These are phyloP conservation scores for Apiospora koreana DNA, from an alignment of 2,329 filamentous ascomycete species.

Conservation along the genomic window DNA sequence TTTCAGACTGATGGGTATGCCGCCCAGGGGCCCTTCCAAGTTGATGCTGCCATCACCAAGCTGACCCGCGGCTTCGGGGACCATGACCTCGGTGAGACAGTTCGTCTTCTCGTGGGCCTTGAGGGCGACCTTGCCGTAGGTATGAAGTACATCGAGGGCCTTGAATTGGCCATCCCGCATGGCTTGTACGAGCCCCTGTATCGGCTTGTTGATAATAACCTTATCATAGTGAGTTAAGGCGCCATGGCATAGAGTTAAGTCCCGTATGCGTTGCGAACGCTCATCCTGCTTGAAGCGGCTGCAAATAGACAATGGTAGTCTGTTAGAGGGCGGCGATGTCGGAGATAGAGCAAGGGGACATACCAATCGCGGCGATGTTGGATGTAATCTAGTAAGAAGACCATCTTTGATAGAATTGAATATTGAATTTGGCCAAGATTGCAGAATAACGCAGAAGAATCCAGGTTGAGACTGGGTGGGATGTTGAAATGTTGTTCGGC, in stretches of 20 bases:
- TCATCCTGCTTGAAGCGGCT: conserved; percentile 81
- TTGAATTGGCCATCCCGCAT: conserved; percentile 67
- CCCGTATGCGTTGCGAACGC: conserved; percentile 67
- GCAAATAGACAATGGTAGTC: conserved; percentile 32
- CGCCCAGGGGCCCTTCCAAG: conserved; percentile 78
- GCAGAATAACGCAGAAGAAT: too few species aligned
- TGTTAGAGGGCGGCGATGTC: background rate
- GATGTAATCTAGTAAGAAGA: conserved; percentile 58
- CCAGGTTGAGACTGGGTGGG: background rate
- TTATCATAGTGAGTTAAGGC: conserved; percentile 70
- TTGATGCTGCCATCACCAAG: conserved; percentile 60
- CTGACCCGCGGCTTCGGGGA: conserved; percentile 78
- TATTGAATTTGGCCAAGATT: too few species aligned
- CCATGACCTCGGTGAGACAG: conserved; percentile 84
- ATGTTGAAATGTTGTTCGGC: background rate
- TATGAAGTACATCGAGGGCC: conserved; percentile 73
- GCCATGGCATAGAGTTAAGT: too few species aligned
- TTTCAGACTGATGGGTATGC: conserved; percentile 85
- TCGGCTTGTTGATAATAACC: conserved; percentile 69
- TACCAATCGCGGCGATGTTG: conserved; percentile 74
- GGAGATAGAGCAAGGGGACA: conserved; percentile 26
- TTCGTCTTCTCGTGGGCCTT: conserved; percentile 86
- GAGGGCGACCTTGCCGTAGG: conserved; percentile 85
- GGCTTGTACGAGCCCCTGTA: conserved; percentile 75
- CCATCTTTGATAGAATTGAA: too few species aligned